Base-by-base conservation (phyloP, 352 stramenopile species). In the Phytophthora fragariae region DNA sequence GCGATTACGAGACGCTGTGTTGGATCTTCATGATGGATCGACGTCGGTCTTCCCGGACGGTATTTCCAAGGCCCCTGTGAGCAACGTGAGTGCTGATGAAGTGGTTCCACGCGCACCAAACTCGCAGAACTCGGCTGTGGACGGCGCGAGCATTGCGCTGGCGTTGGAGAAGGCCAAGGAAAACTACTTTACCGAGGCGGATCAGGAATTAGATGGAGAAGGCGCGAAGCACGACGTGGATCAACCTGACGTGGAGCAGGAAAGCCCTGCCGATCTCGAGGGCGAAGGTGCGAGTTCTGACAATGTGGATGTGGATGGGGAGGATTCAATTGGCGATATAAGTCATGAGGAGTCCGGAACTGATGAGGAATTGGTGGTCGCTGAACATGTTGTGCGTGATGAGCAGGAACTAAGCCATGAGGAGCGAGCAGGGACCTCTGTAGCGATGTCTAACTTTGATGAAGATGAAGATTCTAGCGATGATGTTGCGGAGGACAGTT, bases 1-100 rank as follows among this genome's bases (percentile, higher is more conserved):
- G 7, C 72, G 57, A 5, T 74, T 89, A 70, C 76, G 82, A 39
- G 77, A 89, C 11, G 67, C 71, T 59, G 67, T 81, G n/a, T 55
- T 79, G 29, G 71, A 61, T 73, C 63, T 72, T 27, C 44, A 77
- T 57, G 62, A 63, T 59, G 54, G 52, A 14, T 53, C 70, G 6
- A 53, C 44, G 41, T 81, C 60, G 4, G 24, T 76, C 19, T 73
- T 73, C 29, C 46, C 62, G 15, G 60, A 65, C 29, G 63, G 31
- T 35, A 19, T 33, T 67, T 57, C 57, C 21, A 74, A 57, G 21
- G 63, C 24, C 17, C 37, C 52, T 3, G 7, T 50, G 19, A 69
- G 66, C 41, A 62, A 44, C 21, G 60, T 62, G 8, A 41, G 47
- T 53, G 57, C 24, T 12, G 60, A 64, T 27, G 53, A 67, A 21